These are phyloP conservation scores for Scutellaria minor DNA, from an alignment of 257 asterid species.

Conservation along the genomic window DNA sequence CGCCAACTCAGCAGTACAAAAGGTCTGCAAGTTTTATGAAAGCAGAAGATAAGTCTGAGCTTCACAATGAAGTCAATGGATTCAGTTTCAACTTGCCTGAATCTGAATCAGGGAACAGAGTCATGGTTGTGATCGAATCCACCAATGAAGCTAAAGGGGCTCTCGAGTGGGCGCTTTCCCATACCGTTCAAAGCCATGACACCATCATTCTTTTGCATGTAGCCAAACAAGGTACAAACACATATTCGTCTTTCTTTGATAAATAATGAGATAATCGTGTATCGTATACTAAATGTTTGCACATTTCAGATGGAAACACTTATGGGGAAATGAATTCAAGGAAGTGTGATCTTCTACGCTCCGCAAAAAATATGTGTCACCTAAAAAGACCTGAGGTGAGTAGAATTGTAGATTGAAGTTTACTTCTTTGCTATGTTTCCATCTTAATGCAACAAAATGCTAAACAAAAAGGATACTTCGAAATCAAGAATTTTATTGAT, in stretches of 20 bases:
- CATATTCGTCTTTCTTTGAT: too few species aligned
- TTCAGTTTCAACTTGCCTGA: conserved; percentile 48
- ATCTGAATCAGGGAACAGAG: conserved; percentile 63
- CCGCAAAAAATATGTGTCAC: conserved; percentile 53
- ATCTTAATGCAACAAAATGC: too few species aligned
- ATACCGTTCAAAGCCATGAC: conserved; percentile 75
- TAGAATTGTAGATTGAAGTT: not conserved
- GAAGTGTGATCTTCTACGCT: conserved; percentile 49
- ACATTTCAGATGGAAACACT: conserved; percentile 52
- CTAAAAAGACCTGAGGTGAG: conserved; percentile 70
- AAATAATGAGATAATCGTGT: too few species aligned
- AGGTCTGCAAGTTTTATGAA: not conserved
- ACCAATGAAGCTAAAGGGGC: conserved; percentile 69
- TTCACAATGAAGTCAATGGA: conserved; percentile 39
- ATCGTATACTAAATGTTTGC: not conserved
- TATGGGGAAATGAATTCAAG: conserved; percentile 41
- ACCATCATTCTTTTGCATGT: conserved; percentile 71
- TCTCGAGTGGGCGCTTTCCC: conserved; percentile 87
- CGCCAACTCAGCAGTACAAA: conserved; percentile 51
- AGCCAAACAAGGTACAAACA: conserved; percentile 53
- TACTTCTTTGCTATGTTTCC: too few species aligned
- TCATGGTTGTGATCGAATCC: conserved; percentile 84
- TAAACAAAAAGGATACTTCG: too few species aligned
- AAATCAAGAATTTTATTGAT: too few species aligned
- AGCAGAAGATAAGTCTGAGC: conserved; percentile 43